Conservation (phyloP, 2,329 filamentous ascomycete genomes). For the Xylaria sp. region DNA sequence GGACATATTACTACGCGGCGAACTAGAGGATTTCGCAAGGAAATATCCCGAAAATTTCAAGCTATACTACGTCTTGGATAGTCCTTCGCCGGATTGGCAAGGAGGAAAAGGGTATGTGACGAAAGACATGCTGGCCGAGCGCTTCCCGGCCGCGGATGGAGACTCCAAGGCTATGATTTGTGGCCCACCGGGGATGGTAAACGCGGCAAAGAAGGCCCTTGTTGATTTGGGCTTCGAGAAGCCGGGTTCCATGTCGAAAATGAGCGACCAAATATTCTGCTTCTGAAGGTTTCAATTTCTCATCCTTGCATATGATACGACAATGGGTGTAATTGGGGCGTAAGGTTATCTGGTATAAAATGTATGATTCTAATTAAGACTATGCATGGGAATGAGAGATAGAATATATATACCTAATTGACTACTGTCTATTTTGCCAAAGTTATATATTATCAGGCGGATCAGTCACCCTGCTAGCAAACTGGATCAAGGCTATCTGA, state of each 20-base stretch:
- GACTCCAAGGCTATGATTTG: conserved; percentile 68
- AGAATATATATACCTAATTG: background rate
- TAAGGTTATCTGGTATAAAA: background rate
- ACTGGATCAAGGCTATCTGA: too few relatives aligned
- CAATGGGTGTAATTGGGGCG: background rate
- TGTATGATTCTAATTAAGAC: conserved; percentile 22
- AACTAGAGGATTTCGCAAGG: conserved; percentile 65
- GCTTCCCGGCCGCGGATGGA: conserved; percentile 57
- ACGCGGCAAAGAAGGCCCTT: conserved; percentile 64
- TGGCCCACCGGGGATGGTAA: conserved; percentile 70
- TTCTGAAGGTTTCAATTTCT: conserved; percentile 33
- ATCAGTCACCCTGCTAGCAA: background rate
- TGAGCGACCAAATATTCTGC: conserved; percentile 64
- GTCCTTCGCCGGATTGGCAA: conserved; percentile 60
- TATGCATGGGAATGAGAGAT: conserved; percentile 5
- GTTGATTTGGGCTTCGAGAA: conserved; percentile 62
- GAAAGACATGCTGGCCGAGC: conserved; percentile 60
- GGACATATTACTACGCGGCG: conserved; percentile 67
- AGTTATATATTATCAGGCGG: too few relatives aligned
- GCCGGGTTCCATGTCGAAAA: conserved; percentile 62
- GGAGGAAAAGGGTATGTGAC: conserved; percentile 63
- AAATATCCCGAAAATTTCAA: conserved; percentile 65
- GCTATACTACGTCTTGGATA: conserved; percentile 66
- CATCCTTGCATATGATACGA: background rate
- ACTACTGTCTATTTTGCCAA: background rate